Evolutionary conservation across 352 stramenopile species (phyloP).

Genomic region (Phytophthora multivora): DNA sequence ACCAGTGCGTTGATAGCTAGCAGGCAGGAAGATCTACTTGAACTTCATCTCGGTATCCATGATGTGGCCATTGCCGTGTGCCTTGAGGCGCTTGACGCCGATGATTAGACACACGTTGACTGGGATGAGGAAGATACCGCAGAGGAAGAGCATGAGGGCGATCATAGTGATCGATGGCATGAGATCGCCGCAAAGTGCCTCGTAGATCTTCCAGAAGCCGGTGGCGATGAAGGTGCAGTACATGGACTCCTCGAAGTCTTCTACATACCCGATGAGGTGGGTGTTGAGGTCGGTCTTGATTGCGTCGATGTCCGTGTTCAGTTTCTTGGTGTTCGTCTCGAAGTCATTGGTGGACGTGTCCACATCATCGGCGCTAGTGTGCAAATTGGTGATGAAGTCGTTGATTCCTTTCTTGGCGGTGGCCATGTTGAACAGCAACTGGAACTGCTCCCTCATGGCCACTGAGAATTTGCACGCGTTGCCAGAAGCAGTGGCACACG

Average conservation of each 20-base stretch:
- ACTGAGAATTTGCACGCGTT: constrained; percentile 2
- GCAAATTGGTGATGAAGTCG: constrained; percentile 38
- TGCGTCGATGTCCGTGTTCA: constrained; percentile 42
- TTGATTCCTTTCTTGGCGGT: constrained; percentile 23
- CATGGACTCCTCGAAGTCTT: constrained; percentile 63
- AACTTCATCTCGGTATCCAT: constrained; percentile 72
- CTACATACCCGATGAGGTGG: constrained; percentile 58
- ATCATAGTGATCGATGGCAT: constrained; percentile 78
- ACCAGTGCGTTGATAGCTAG: neutral
- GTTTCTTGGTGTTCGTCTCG: constrained; percentile 43
- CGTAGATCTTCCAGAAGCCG: constrained; percentile 55
- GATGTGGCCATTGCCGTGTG: constrained; percentile 54
- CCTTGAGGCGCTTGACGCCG: constrained; percentile 62
- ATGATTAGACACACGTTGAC: constrained; percentile 79
- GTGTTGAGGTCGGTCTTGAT: constrained; percentile 50
- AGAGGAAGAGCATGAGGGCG: constrained; percentile 74
- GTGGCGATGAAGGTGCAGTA: constrained; percentile 63
- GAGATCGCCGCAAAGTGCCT: constrained; percentile 58
- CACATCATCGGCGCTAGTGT: constrained; percentile 39
- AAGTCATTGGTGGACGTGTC: constrained; percentile 40
- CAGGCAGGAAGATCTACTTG: constrained; percentile 37
- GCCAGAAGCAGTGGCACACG: neutral
- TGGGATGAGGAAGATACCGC: constrained; percentile 65
- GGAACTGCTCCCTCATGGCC: constrained; percentile 19
- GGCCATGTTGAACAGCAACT: constrained; percentile 4